These are phyloP conservation scores for Niveomyces coronatus DNA, from an alignment of 2,329 filamentous ascomycete species.

Conservation along the genomic window DNA sequence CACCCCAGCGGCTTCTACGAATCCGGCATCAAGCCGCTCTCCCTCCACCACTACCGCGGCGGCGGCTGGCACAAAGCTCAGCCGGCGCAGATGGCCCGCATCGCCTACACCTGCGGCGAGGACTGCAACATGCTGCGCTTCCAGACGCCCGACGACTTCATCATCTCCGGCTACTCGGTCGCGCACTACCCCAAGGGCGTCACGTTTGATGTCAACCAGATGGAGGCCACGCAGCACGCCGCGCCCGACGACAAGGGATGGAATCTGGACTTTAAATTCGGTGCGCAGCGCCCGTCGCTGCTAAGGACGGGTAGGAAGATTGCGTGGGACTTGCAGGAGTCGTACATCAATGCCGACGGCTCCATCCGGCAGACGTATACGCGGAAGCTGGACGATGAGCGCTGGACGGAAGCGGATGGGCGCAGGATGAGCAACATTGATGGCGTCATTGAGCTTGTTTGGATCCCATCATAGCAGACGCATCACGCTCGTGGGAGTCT, in stretches of 20 bases:
- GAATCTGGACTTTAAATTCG: slow-evolving; percentile 42
- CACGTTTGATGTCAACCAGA: slow-evolving; percentile 37
- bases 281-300: slow-evolving; percentile 37
- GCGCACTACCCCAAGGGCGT: slow-evolving; percentile 44
- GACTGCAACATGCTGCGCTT: slow-evolving; percentile 51
- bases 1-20: slow-evolving; percentile 57
- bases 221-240: slow-evolving; percentile 43
- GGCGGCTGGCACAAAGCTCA: slow-evolving; percentile 45
- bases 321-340: slow-evolving; percentile 44
- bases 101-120: slow-evolving; percentile 49
- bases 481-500: background rate
- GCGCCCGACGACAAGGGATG: slow-evolving; percentile 37
- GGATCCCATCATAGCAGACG: slow-evolving; percentile 31
- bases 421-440: slow-evolving; percentile 42
- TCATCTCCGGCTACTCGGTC: slow-evolving; percentile 51
- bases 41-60: slow-evolving; percentile 55
- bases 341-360: slow-evolving; percentile 35
- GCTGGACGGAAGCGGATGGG: slow-evolving; percentile 39
- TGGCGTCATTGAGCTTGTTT: slow-evolving; percentile 46
- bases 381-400: slow-evolving; percentile 39
- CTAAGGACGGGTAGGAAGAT: slow-evolving; percentile 40
- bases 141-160: slow-evolving; percentile 40
- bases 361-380: slow-evolving; percentile 44
- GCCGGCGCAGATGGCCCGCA: slow-evolving; percentile 45
- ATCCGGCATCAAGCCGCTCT: slow-evolving; percentile 47